phyloP scores from a whole-genome alignment of 2,329 filamentous ascomycete species.

The Neofusicoccum sp. region DNA sequence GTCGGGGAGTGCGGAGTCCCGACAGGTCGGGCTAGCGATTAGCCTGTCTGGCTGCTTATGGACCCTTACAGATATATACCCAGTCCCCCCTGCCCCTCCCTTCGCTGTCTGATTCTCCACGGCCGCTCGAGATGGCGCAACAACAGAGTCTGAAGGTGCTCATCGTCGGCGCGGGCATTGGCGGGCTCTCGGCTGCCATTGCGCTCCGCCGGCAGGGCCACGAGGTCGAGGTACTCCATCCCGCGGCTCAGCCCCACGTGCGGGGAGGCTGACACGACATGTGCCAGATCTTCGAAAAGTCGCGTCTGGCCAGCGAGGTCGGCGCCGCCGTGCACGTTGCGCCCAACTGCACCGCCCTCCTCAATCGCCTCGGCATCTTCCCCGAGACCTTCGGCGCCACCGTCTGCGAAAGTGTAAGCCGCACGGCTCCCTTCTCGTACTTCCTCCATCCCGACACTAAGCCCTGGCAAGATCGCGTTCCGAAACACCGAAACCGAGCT shows the following conservation, averaged over 20 bases:
- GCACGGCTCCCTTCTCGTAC: neutral
- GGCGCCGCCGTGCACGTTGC: slow-evolving; percentile 64
- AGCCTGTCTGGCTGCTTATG: neutral
- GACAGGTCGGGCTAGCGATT: neutral
- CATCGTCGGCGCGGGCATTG: slow-evolving; percentile 50
- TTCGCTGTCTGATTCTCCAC: neutral
- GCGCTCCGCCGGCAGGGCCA: slow-evolving; percentile 55
- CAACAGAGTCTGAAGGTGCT: slow-evolving; percentile 26
- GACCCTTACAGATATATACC: neutral
- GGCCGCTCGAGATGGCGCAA: neutral
- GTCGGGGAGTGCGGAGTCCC: slow-evolving; percentile 7
- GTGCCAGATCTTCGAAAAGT: slow-evolving; percentile 55
- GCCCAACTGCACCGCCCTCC: slow-evolving; percentile 60
- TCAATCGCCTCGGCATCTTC: slow-evolving; percentile 47
- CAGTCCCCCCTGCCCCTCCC: neutral
- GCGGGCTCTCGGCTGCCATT: slow-evolving; percentile 54
- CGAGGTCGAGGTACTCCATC: slow-evolving; percentile 32
- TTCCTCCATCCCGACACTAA: neutral
- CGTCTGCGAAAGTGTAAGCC: neutral
- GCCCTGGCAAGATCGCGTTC: neutral
- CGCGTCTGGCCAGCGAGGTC: slow-evolving; percentile 54
- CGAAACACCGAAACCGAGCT: neutral
- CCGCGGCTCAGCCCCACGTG: neutral
- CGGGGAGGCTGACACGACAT: neutral
- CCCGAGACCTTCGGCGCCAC: slow-evolving; percentile 41